Base-by-base conservation (phyloP, 148 eudicot species). In the Camellia granthamiana region DNA sequence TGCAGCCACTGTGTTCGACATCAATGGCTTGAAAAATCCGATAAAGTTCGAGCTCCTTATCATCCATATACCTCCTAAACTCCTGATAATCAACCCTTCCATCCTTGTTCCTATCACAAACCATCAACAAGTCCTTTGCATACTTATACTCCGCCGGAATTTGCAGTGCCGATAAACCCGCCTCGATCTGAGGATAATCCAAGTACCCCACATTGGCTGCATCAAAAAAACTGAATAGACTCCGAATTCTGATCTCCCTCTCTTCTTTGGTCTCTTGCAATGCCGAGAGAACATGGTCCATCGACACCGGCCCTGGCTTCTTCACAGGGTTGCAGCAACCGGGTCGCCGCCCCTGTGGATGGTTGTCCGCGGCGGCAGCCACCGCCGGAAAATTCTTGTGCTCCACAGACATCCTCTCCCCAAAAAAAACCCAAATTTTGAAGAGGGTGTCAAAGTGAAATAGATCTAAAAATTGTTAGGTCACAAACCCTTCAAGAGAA, bases 1-100 rank as follows among this genome's bases (percentile, higher is more conserved):
- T 96, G 77, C 97, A 96, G 7, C 99, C 99, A 81, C 87, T 96
- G 55, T 96, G 99, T 78, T 93, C 95, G n/a, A 96, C 98, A 88
- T 93, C 99, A 86, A 96, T 96, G 1, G 93, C 95, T 73, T 93
- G 97, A 77, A 96, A 96, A 88, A 96, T 91, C 65, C 91, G 85
- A 88, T 96, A 96, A 72, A 96, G 85, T 78, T 96, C 99, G 6
- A 96, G 92, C 88, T 96, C 99, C 90, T 96, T 93, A 81, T 86
- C 95, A 88, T 96, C 97, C 99, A 96, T 96, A 84, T 96, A 96
- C 88, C 87, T 86, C 79, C 97, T 87, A 76, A 96, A 96, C 82
- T 96, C 99, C 69, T 73, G 85, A 78, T 91, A 96, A 93, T 92
- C 93, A 44, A 95, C 97, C 74, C 92, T 84, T 5, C 99, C 99